phyloP scores from a whole-genome alignment of 1,284 basidiomycete genomes.

The Fomitiporia mediterranea region DNA sequence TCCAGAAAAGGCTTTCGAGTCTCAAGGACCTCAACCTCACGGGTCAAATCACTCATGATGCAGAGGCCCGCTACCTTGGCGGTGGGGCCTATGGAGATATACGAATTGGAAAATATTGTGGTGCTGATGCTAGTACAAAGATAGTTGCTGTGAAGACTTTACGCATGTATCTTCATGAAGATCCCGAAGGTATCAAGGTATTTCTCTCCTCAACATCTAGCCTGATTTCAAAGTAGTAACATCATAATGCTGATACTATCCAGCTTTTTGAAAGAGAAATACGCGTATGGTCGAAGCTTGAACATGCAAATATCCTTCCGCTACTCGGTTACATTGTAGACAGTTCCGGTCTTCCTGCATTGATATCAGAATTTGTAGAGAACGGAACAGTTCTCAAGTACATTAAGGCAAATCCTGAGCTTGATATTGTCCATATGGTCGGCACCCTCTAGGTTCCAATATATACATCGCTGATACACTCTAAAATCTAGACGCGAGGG shows the following conservation, averaged over 20 bases:
- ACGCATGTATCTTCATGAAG: too few species aligned
- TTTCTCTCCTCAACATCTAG: too few species aligned
- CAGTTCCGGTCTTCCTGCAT: not conserved
- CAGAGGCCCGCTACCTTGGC: not conserved
- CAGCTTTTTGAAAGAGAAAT: constrained; percentile 10
- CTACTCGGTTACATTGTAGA: constrained; percentile 7
- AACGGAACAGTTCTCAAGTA: not conserved
- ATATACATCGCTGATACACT: not conserved
- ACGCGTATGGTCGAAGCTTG: constrained; percentile 1
- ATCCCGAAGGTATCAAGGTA: too few species aligned
- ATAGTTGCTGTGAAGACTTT: too few species aligned
- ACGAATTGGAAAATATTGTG: not conserved
- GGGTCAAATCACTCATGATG: too few species aligned
- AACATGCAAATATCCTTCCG: constrained; percentile 9
- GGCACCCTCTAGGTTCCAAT: not conserved
- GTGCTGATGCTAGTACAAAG: not conserved
- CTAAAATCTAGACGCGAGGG: not conserved
- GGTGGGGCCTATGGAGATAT: not conserved
- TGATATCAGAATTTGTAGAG: constrained; percentile 12
- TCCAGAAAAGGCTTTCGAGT: not conserved
- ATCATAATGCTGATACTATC: too few species aligned
- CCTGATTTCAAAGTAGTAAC: too few species aligned
- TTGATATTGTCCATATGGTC: not conserved
- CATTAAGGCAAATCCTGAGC: constrained; percentile 1
- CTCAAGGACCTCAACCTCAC: not conserved